These are phyloP conservation scores for Penicillium sp. DNA, from an alignment of 2,329 filamentous ascomycete genomes.

Conservation along the genomic window DNA sequence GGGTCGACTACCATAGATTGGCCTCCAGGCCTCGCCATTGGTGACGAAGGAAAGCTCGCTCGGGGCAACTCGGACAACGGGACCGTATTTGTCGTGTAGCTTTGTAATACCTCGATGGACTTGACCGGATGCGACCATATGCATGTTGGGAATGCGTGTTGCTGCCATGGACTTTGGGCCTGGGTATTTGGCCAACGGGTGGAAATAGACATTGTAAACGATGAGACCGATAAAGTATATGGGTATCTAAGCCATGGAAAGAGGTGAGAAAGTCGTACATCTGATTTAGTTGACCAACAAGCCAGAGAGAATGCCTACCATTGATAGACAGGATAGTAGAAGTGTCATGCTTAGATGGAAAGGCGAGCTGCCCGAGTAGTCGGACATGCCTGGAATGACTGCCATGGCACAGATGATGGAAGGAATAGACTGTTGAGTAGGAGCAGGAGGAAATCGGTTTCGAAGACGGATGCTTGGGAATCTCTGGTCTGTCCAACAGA, in stretches of 20 bases:
- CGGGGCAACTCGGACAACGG: constrained; percentile 31
- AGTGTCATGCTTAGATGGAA: neutral
- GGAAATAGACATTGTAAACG: constrained; percentile 33
- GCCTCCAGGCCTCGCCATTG: constrained; percentile 26
- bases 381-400: neutral
- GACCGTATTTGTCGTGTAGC: constrained; percentile 31
- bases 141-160: constrained; percentile 23
- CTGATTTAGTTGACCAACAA: neutral
- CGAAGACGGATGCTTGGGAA: neutral
- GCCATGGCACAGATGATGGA: neutral
- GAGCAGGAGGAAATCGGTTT: neutral
- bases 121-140: constrained; percentile 11
- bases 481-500: neutral
- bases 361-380: neutral
- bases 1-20: constrained; percentile 26
- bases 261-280: neutral
- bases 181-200: constrained; percentile 30
- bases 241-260: neutral
- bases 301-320: neutral
- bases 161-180: constrained; percentile 27
- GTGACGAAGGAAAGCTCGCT: constrained; percentile 28
- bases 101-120: constrained; percentile 3
- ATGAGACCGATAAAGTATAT: constrained; percentile 4
- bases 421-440: neutral
- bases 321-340: neutral